Conservation (phyloP, 768 basidiomycete species). For the Exidia glandulosa region DNA sequence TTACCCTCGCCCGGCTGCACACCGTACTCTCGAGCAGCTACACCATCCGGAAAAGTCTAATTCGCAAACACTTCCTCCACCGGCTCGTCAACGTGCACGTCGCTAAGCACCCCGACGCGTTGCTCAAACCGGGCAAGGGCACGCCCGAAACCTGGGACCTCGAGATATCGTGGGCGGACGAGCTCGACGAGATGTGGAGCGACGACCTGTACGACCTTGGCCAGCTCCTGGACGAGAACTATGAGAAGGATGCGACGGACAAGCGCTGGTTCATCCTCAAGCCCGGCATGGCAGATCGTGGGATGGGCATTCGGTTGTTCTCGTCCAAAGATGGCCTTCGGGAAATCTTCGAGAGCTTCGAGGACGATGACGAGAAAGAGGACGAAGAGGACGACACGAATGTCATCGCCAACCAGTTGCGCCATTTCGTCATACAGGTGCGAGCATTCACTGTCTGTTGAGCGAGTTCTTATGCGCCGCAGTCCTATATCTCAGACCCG, state of each 20-base stretch:
- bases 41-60: conserved; percentile 83
- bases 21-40: conserved; percentile 68
- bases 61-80: conserved; percentile 88
- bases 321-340: conserved; percentile 61
- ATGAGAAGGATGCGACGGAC: conserved; percentile 8
- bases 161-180: conserved; percentile 83
- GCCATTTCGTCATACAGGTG: conserved; percentile 96
- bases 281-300: conserved; percentile 94
- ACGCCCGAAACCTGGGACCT: conserved; percentile 73
- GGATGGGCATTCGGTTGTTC: conserved; percentile 90
- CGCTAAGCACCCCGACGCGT: conserved; percentile 54
- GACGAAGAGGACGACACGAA: conserved; percentile 34
- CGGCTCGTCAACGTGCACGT: conserved; percentile 59
- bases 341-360: conserved; percentile 73
- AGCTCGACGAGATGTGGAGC: conserved; percentile 84
- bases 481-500: conserved; percentile 55
- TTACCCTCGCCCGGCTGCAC: conserved; percentile 41
- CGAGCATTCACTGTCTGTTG: conserved; percentile 6
- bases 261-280: conserved; percentile 87
- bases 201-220: conserved; percentile 91
- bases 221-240: conserved; percentile 37
- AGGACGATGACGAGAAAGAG: conserved; percentile 41
- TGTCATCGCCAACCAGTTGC: conserved; percentile 74
- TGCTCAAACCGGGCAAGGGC: conserved; percentile 31
- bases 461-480: background rate